These are phyloP conservation scores for Scleroderma citrinum DNA, from an alignment of 768 basidiomycete genomes.

Conservation along the genomic window DNA sequence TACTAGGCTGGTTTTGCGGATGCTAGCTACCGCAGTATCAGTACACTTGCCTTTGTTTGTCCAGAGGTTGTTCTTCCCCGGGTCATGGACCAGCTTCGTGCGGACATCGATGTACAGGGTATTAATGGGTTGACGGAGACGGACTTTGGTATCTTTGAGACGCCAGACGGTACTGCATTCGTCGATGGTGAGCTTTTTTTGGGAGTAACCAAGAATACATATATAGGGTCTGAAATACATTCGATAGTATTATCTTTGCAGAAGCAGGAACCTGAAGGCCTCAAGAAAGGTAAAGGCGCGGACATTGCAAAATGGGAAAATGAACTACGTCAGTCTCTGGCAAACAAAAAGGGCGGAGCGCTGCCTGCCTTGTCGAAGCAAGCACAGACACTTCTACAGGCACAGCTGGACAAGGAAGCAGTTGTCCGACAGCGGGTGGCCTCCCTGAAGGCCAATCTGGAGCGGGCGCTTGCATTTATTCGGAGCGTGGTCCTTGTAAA, in stretches of 20 bases:
- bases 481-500: slow-evolving; percentile 50
- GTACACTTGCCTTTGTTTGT: slow-evolving; percentile 76
- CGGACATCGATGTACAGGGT: slow-evolving; percentile 56
- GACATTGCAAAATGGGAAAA: slow-evolving; percentile 95
- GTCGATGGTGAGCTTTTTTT: slow-evolving; percentile 58
- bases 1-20: slow-evolving; percentile 45
- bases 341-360: slow-evolving; percentile 64
- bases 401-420: slow-evolving; percentile 78
- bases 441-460: slow-evolving; percentile 45
- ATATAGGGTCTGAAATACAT: not conserved
- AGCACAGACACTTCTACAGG: slow-evolving; percentile 76
- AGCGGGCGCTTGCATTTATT: slow-evolving; percentile 67
- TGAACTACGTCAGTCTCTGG: slow-evolving; percentile 81
- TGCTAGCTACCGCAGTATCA: slow-evolving; percentile 69
- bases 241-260: slow-evolving; percentile 55
- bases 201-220: not conserved
- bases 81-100: slow-evolving; percentile 58
- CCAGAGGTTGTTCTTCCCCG: slow-evolving; percentile 62
- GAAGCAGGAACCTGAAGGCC: slow-evolving; percentile 40
- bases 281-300: slow-evolving; percentile 77
- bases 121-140: slow-evolving; percentile 60
- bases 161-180: slow-evolving; percentile 74
- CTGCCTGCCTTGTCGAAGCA: slow-evolving; percentile 65
- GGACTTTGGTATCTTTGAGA: slow-evolving; percentile 82
- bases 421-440: slow-evolving; percentile 57